Conservation (phyloP, 2,329 filamentous ascomycete genomes). For the Orbilia oligospora region DNA sequence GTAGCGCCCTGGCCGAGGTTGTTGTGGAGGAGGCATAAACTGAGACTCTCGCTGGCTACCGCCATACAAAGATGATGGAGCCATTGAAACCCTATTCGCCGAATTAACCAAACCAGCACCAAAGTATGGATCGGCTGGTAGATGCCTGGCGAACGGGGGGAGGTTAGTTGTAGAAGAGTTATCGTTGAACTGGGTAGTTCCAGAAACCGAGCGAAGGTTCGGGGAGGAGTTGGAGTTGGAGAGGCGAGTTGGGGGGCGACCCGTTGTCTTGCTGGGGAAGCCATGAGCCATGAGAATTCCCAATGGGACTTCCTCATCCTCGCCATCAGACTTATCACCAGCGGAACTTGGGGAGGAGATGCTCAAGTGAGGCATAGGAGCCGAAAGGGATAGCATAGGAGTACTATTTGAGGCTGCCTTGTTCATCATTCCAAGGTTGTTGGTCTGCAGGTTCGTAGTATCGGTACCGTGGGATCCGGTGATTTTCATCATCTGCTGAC, state of each 20-base stretch:
- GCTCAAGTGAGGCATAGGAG: conserved; percentile 63
- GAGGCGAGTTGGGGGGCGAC: conserved; percentile 79
- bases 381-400: conserved; percentile 67
- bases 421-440: conserved; percentile 62
- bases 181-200: conserved; percentile 69
- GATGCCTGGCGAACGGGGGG: conserved; percentile 84
- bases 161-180: conserved; percentile 69
- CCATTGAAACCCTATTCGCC: conserved; percentile 80
- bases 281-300: conserved; percentile 90
- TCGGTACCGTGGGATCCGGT: conserved; percentile 74
- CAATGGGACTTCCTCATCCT: conserved; percentile 89
- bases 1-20: conserved; percentile 68
- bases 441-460: conserved; percentile 54
- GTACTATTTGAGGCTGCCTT: conserved; percentile 66
- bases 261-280: conserved; percentile 78
- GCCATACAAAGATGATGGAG: conserved; percentile 69
- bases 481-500: conserved; percentile 97
- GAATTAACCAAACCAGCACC: conserved; percentile 82
- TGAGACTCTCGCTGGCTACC: conserved; percentile 67
- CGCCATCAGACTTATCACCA: conserved; percentile 70
- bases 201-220: conserved; percentile 76
- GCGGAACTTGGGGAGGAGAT: conserved; percentile 63
- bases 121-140: conserved; percentile 85
- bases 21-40: conserved; percentile 62
- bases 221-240: conserved; percentile 78